phyloP scores from a whole-genome alignment of 495 filamentous ascomycete species.

The Parachaetomium inaequale region DNA sequence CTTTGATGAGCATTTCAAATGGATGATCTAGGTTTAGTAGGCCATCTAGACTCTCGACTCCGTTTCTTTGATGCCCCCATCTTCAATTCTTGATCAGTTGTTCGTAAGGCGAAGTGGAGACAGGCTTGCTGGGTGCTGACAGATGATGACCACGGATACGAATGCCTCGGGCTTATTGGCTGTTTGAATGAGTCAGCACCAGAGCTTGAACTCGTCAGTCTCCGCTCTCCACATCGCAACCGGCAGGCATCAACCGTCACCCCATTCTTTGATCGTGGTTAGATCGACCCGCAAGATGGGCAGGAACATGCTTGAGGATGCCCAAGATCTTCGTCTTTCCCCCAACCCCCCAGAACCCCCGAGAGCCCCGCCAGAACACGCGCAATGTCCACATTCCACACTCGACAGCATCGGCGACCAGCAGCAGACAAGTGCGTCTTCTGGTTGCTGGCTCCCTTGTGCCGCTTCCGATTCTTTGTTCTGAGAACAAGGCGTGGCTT shows the following conservation, averaged over 20 bases:
- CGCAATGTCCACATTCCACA: no score
- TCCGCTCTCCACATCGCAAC: not conserved
- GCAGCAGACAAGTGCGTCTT: no score
- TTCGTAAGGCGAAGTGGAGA: not conserved
- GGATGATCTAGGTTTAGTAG: not conserved
- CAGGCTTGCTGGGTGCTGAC: constrained; percentile 16
- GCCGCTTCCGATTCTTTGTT: no score
- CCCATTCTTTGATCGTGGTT: no score
- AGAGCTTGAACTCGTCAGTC: not conserved
- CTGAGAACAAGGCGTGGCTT: not conserved
- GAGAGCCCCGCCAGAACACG: no score
- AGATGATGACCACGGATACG: constrained; percentile 21
- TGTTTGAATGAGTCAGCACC: constrained; percentile 7
- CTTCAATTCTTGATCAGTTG: not conserved
- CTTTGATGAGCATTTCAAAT: constrained; percentile 15
- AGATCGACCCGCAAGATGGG: no score
- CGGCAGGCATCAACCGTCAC: no score
- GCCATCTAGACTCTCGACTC: not conserved
- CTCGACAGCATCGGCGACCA: no score
- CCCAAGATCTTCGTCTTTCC: no score
- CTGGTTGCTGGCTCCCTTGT: no score
- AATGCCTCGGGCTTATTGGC: not conserved
- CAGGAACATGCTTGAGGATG: no score
- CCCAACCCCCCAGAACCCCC: no score
- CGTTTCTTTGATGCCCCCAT: not conserved